These are phyloP conservation scores for Mrakia blollopis DNA, from an alignment of 768 basidiomycete genomes.

Conservation along the genomic window DNA sequence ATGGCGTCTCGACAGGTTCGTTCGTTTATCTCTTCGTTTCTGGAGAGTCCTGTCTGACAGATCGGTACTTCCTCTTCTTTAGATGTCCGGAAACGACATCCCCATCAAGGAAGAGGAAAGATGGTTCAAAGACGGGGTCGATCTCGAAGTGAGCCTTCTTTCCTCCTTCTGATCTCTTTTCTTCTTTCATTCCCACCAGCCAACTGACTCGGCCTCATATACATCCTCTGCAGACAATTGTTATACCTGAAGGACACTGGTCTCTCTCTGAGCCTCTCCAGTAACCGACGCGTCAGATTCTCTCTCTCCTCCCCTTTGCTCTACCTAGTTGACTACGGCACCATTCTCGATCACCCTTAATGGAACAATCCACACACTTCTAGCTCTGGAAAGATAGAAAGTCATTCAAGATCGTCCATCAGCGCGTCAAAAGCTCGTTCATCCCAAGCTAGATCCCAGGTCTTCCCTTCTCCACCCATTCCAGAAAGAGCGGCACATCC, in stretches of 20 bases:
- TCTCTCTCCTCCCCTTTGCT: not conserved
- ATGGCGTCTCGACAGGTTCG: conserved; percentile 58
- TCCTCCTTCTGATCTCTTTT: not conserved
- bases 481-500: conserved; percentile 3
- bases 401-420: no score
- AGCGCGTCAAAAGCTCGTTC: no score
- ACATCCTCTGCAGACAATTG: not conserved
- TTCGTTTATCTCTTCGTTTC: conserved; percentile 40
- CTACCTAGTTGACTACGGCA: not conserved
- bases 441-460: not conserved
- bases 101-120: conserved; percentile 50
- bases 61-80: not conserved
- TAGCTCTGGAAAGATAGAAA: no score
- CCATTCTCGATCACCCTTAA: not conserved
- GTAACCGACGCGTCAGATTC: not conserved
- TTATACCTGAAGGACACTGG: conserved; percentile 24
- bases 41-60: conserved; percentile 35
- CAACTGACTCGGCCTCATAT: no score
- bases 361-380: not conserved
- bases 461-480: conserved; percentile 2
- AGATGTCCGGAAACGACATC: conserved; percentile 46
- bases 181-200: not conserved
- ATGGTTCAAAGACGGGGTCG: conserved; percentile 51
- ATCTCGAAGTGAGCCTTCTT: conserved; percentile 24
- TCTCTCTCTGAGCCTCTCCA: conserved; percentile 17